phyloP scores from a whole-genome alignment of 495 filamentous ascomycete species.

The Penicillium roqueforti region DNA sequence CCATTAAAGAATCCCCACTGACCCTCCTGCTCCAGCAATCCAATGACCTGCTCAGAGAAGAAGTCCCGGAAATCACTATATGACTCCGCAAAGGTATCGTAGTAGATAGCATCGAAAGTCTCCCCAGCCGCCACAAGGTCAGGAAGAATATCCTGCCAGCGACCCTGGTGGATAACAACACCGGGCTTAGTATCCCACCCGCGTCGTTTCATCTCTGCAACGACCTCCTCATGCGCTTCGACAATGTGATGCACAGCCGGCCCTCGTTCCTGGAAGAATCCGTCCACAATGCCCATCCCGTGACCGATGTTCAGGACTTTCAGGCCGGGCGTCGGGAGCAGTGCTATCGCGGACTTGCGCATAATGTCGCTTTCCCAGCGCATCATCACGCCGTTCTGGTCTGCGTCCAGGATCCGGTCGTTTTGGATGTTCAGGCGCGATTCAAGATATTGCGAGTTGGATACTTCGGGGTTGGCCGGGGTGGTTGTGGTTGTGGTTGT shows the following conservation, averaged over 20 bases:
- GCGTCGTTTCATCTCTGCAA: slow-evolving; percentile 59
- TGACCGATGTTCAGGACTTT: slow-evolving; percentile 88
- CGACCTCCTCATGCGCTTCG: slow-evolving; percentile 83
- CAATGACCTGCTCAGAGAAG: slow-evolving; percentile 82
- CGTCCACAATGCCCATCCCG: slow-evolving; percentile 94
- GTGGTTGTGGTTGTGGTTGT: slow-evolving; percentile 9
- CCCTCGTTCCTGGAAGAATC: slow-evolving; percentile 64
- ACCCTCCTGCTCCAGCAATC: slow-evolving; percentile 66
- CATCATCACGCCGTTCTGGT: slow-evolving; percentile 95
- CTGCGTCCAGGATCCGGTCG: slow-evolving; percentile 72
- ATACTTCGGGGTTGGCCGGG: slow-evolving; percentile 40
- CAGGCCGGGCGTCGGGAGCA: slow-evolving; percentile 56
- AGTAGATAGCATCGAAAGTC: slow-evolving; percentile 89
- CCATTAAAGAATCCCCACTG: slow-evolving; percentile 95
- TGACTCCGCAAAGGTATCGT: slow-evolving; percentile 94
- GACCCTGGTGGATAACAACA: slow-evolving; percentile 64
- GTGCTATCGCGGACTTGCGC: slow-evolving; percentile 63
- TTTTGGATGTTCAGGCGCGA: slow-evolving; percentile 69
- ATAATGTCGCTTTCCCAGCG: slow-evolving; percentile 92
- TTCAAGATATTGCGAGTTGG: slow-evolving; percentile 70
- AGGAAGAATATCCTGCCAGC: slow-evolving; percentile 81
- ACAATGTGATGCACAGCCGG: slow-evolving; percentile 78
- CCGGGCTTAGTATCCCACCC: slow-evolving; percentile 63
- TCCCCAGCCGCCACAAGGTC: slow-evolving; percentile 63
- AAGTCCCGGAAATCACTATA: slow-evolving; percentile 82